These are phyloP conservation scores for Kodamaea jinghongensis DNA, from an alignment of 805 yeast species.

Conservation along the genomic window DNA sequence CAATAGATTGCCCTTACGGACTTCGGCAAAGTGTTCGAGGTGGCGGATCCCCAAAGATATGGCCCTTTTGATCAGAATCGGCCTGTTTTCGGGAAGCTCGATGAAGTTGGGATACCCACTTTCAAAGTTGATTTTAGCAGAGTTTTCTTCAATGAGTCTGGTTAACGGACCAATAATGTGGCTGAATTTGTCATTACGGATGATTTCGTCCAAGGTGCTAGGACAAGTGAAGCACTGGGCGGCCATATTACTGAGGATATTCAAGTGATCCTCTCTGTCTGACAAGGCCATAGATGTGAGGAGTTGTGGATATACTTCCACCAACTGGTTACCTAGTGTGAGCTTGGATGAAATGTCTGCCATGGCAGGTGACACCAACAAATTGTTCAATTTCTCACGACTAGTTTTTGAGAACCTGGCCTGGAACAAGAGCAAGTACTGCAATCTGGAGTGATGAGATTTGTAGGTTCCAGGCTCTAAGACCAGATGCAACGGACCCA, in stretches of 20 bases:
- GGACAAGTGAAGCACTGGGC: conserved; percentile 47
- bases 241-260: conserved; percentile 29
- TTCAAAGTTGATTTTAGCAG: conserved; percentile 35
- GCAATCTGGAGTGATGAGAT: conserved; percentile 48
- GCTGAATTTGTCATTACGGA: conserved; percentile 38
- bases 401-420: conserved; percentile 53
- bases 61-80: conserved; percentile 27
- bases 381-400: conserved; percentile 47
- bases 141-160: conserved; percentile 40
- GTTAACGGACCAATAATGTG: conserved; percentile 48
- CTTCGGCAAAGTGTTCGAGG: conserved; percentile 25
- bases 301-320: conserved; percentile 52
- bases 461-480: conserved; percentile 11
- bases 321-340: conserved; percentile 50
- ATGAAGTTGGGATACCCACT: conserved; percentile 30
- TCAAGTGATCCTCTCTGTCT: conserved; percentile 51
- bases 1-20: conserved; percentile 35
- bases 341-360: conserved; percentile 48
- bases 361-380: conserved; percentile 55
- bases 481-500: neutral
- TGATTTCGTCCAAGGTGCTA: conserved; percentile 36
- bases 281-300: conserved; percentile 45
- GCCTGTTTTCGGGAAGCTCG: conserved; percentile 18
- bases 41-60: conserved; percentile 30
- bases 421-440: conserved; percentile 56